Evolutionary conservation across 2,329 filamentous ascomycete species (phyloP).

Genomic region (Sporothrix variecibatus): DNA sequence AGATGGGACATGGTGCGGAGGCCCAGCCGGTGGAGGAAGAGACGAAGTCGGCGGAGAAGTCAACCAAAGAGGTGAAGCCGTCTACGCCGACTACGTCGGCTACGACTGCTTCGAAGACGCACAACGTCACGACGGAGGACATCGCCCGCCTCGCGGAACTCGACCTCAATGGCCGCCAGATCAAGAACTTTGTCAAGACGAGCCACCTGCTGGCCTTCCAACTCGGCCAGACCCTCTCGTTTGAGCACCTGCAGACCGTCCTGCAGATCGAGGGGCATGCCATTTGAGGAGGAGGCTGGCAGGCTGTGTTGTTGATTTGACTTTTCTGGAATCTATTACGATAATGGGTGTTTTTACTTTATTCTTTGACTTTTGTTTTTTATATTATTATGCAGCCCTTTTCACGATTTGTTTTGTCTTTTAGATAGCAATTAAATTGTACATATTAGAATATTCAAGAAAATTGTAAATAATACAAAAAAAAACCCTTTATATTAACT

Average conservation of each 20-base stretch:
- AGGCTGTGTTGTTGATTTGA: neutral
- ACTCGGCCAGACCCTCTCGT: constrained; percentile 36
- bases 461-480: too few species aligned
- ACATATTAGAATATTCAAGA: neutral
- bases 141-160: constrained; percentile 33
- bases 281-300: neutral
- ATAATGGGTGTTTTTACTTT: neutral
- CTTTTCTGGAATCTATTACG: neutral
- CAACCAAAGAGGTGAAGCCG: neutral
- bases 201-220: constrained; percentile 39
- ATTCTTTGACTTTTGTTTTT: neutral
- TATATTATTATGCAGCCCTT: neutral
- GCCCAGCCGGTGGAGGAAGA: neutral
- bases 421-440: neutral
- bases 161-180: constrained; percentile 39
- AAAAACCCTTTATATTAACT: too few species aligned
- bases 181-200: constrained; percentile 39
- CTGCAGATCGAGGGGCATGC: constrained; percentile 27
- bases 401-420: neutral
- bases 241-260: constrained; percentile 38
- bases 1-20: neutral
- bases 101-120: neutral
- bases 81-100: neutral
- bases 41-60: neutral
- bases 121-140: constrained; percentile 20